These are phyloP conservation scores for Penicillium sp. DNA, from an alignment of 2,329 filamentous ascomycete species.

Conservation along the genomic window DNA sequence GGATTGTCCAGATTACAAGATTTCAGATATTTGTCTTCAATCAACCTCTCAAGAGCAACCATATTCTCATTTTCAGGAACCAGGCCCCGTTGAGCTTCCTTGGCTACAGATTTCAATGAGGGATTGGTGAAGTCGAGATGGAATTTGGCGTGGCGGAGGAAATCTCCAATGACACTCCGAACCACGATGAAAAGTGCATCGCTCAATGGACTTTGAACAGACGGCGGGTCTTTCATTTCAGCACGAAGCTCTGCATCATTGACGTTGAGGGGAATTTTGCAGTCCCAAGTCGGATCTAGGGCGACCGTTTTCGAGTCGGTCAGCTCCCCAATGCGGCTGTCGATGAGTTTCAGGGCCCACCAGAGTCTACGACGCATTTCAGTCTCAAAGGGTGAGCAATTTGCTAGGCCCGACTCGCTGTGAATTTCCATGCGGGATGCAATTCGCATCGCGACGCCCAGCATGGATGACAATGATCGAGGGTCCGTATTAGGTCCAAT, in stretches of 20 bases:
- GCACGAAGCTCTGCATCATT: slow-evolving; percentile 47
- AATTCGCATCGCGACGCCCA: slow-evolving; percentile 69
- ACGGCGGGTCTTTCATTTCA: slow-evolving; percentile 41
- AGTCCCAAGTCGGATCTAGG: slow-evolving; percentile 51
- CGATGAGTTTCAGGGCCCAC: slow-evolving; percentile 73
- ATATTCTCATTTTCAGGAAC: slow-evolving; percentile 35
- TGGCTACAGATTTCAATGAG: slow-evolving; percentile 38
- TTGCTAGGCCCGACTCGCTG: slow-evolving; percentile 59
- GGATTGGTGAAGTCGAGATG: slow-evolving; percentile 55
- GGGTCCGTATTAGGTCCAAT: slow-evolving; percentile 65
- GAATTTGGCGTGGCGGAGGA: slow-evolving; percentile 27
- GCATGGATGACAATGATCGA: slow-evolving; percentile 61
- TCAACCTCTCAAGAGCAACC: slow-evolving; percentile 39
- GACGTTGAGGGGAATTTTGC: slow-evolving; percentile 46
- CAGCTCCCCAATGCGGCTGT: slow-evolving; percentile 71
- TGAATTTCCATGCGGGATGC: slow-evolving; percentile 72
- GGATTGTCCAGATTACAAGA: slow-evolving; percentile 47
- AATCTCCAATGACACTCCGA: slow-evolving; percentile 18
- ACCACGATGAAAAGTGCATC: slow-evolving; percentile 19
- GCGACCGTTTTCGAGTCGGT: slow-evolving; percentile 52
- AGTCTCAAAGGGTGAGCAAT: slow-evolving; percentile 59
- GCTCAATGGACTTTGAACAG: slow-evolving; percentile 4
- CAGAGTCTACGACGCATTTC: slow-evolving; percentile 74
- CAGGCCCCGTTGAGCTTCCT: slow-evolving; percentile 16
- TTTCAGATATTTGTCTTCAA: slow-evolving; percentile 55